Evolutionary conservation across 2,329 filamentous ascomycete species (phyloP).

Genomic region (Fusarium secorum): DNA sequence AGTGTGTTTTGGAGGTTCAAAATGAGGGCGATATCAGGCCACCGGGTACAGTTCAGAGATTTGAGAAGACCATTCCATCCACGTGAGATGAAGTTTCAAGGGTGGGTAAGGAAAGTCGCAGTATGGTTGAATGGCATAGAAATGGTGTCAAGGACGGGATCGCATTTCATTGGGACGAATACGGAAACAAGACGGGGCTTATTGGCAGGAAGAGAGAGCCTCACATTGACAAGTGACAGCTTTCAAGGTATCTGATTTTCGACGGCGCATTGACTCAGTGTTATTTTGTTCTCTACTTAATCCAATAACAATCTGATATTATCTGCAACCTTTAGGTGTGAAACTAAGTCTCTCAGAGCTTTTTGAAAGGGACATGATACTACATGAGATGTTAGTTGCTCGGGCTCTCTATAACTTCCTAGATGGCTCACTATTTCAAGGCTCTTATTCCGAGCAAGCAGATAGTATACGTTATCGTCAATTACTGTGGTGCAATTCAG

Average conservation of each 20-base stretch:
- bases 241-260: slow-evolving; percentile 37
- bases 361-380: slow-evolving; percentile 42
- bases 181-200: slow-evolving; percentile 35
- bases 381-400: slow-evolving; percentile 21
- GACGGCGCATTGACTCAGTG: slow-evolving; percentile 39
- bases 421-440: slow-evolving; percentile 45
- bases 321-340: background rate
- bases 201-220: slow-evolving; percentile 33
- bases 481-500: slow-evolving; percentile 41
- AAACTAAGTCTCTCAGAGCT: slow-evolving; percentile 11
- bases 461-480: slow-evolving; percentile 47
- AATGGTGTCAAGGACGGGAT: slow-evolving; percentile 45
- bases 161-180: slow-evolving; percentile 42
- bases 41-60: background rate
- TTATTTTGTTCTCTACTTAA: slow-evolving; percentile 33
- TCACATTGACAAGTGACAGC: slow-evolving; percentile 25
- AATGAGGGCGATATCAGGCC: background rate
- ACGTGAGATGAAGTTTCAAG: slow-evolving; percentile 8
- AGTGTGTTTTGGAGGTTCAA: slow-evolving; percentile 17
- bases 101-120: slow-evolving; percentile 14
- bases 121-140: slow-evolving; percentile 40
- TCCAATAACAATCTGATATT: slow-evolving; percentile 15
- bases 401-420: background rate
- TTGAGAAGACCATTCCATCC: slow-evolving; percentile 7
- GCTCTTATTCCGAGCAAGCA: slow-evolving; percentile 43